Conservation (phyloP, 306 rosid species). For the Dryas drummondii region DNA sequence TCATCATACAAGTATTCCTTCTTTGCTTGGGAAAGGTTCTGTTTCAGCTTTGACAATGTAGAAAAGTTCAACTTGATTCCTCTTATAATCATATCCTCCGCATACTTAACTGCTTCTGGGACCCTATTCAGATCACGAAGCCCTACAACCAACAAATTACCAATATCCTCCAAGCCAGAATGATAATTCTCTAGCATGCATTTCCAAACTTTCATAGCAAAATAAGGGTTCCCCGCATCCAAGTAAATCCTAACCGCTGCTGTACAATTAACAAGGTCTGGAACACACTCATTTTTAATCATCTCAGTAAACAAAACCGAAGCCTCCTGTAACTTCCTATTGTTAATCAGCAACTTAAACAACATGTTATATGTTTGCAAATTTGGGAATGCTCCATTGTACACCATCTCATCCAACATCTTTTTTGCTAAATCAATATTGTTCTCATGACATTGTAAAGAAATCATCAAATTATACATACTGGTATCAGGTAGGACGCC, state of each 20-base stretch:
- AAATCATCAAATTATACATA: slow-evolving; percentile 58
- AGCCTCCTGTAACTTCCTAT: slow-evolving; percentile 49
- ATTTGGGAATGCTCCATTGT: slow-evolving; percentile 51
- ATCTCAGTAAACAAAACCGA: slow-evolving; percentile 46
- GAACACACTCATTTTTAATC: slow-evolving; percentile 66
- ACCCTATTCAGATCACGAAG: slow-evolving; percentile 47
- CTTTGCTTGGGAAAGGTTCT: slow-evolving; percentile 45
- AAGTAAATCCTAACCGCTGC: slow-evolving; percentile 47
- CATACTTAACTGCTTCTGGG: slow-evolving; percentile 69
- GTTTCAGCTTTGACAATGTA: slow-evolving; percentile 55
- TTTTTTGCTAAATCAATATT: slow-evolving; percentile 34
- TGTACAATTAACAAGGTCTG: slow-evolving; percentile 50
- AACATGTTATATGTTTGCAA: slow-evolving; percentile 46
- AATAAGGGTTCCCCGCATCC: slow-evolving; percentile 41
- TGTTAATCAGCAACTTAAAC: slow-evolving; percentile 48
- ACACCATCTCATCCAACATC: slow-evolving; percentile 60
- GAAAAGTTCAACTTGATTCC: slow-evolving; percentile 50
- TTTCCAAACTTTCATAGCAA: slow-evolving; percentile 64
- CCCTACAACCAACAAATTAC: slow-evolving; percentile 46
- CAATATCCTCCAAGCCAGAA: slow-evolving; percentile 48
- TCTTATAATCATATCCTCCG: slow-evolving; percentile 58
- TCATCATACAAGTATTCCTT: slow-evolving; percentile 46
- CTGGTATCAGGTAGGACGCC: slow-evolving; percentile 35
- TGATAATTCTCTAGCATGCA: slow-evolving; percentile 44
- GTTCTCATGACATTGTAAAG: slow-evolving; percentile 39